Evolutionary conservation across 768 basidiomycete genomes (phyloP).

Genomic region (Cubamyces sp.): DNA sequence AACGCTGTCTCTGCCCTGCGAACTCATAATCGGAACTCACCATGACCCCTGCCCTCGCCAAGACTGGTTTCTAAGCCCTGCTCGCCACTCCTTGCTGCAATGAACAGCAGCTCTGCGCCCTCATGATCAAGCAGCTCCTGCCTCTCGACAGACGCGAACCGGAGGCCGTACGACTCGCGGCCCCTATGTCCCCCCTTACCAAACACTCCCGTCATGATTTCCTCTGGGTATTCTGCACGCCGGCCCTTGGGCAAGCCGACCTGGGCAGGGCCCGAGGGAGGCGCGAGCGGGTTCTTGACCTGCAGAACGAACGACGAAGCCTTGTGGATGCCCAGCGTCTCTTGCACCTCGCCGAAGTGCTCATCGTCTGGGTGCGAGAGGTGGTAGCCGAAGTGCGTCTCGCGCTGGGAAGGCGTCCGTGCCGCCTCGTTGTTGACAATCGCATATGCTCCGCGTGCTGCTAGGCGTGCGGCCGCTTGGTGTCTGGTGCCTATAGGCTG

Average conservation of each 20-base stretch:
- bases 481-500: conserved; percentile 47
- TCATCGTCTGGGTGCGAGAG: conserved; percentile 52
- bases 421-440: conserved; percentile 55
- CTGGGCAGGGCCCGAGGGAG: conserved; percentile 39
- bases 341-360: conserved; percentile 56
- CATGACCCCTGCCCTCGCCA: conserved; percentile 55
- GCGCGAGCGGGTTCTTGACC: conserved; percentile 62
- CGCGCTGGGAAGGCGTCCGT: conserved; percentile 46
- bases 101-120: conserved; percentile 57
- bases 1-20: background rate
- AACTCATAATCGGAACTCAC: conserved; percentile 34
- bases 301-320: conserved; percentile 61
- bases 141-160: conserved; percentile 55
- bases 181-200: conserved; percentile 47
- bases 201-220: conserved; percentile 53
- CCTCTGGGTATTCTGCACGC: conserved; percentile 49
- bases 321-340: conserved; percentile 53
- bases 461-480: conserved; percentile 54
- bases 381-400: conserved; percentile 61
- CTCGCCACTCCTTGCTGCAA: conserved; percentile 53
- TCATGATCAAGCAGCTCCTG: conserved; percentile 57
- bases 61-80: conserved; percentile 52
- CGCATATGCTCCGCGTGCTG: conserved; percentile 61
- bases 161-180: conserved; percentile 49
- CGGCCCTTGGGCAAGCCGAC: conserved; percentile 36